Conservation (phyloP, 345 rosid genomes). For the Jatropha curcas region DNA sequence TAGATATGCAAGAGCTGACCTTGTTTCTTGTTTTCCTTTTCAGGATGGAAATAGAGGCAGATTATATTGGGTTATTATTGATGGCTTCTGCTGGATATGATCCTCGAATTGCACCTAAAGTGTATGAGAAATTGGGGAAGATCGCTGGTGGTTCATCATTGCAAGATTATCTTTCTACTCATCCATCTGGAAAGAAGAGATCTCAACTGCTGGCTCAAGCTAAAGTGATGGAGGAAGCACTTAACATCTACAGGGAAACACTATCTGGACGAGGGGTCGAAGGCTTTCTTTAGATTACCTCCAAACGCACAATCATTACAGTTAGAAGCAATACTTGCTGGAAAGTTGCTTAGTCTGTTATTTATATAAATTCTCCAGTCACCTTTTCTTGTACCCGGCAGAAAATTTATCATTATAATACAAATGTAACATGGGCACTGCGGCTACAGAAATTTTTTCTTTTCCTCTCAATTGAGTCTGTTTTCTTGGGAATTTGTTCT, state of each 20-base stretch:
- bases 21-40: neutral
- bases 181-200: conserved; percentile 91
- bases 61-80: conserved; percentile 77
- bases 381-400: neutral
- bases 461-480: neutral
- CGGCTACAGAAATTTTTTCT: neutral
- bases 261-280: conserved; percentile 61
- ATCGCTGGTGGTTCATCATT: conserved; percentile 47
- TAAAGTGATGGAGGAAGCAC: conserved; percentile 90
- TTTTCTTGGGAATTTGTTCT: neutral
- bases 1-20: neutral
- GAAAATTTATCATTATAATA: no score
- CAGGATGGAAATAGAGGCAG: conserved; percentile 98
- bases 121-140: conserved; percentile 77
- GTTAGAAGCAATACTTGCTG: neutral
- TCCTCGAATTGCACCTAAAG: conserved; percentile 81
- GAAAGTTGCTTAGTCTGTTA: neutral
- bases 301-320: neutral
- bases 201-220: conserved; percentile 72
- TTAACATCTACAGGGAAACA: conserved; percentile 61
- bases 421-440: neutral
- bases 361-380: neutral
- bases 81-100: conserved; percentile 88
- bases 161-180: conserved; percentile 80
- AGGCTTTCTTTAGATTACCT: conserved; percentile 51